Percentiles rank a stretch among this genome's conserved stretches.
Conservation (phyloP, 2,329 filamentous ascomycete genomes). For the Colletotrichum spinosum region DNA sequence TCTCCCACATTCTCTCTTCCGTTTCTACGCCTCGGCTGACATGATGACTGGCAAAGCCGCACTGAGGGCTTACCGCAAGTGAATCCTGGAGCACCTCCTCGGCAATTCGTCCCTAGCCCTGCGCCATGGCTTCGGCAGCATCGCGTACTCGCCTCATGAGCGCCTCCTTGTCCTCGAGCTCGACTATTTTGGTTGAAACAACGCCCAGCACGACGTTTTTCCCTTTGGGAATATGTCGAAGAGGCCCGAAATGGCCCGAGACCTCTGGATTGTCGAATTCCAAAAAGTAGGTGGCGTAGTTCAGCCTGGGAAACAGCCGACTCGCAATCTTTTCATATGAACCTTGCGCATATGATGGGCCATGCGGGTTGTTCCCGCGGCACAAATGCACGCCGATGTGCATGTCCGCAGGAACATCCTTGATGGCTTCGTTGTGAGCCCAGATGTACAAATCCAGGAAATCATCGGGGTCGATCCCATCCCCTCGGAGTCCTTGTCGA, state of each 20-base stretch:
- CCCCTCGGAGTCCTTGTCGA: conserved; percentile 76
- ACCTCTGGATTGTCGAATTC: conserved; percentile 75
- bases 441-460: conserved; percentile 81
- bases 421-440: conserved; percentile 79
- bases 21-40: conserved; percentile 77
- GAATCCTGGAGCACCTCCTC: conserved; percentile 75
- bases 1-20: conserved; percentile 78
- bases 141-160: conserved; percentile 69
- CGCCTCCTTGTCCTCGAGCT: conserved; percentile 72
- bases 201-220: conserved; percentile 74
- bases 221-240: conserved; percentile 67
- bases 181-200: conserved; percentile 71
- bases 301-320: conserved; percentile 72
- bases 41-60: conserved; percentile 77
- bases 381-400: conserved; percentile 85
- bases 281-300: conserved; percentile 75
- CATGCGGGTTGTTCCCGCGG: conserved; percentile 74
- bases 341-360: conserved; percentile 73
- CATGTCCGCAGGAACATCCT: conserved; percentile 73
- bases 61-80: conserved; percentile 76
- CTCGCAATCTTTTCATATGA: conserved; percentile 75
- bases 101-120: conserved; percentile 71
- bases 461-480: conserved; percentile 74
- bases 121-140: conserved; percentile 75
- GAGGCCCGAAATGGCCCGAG: conserved; percentile 74